A percentile compares a stretch with the other conserved stretches of the same genome.
Evolutionary conservation across 1,284 basidiomycete genomes (phyloP).

Genomic region (Tilletia caries): DNA sequence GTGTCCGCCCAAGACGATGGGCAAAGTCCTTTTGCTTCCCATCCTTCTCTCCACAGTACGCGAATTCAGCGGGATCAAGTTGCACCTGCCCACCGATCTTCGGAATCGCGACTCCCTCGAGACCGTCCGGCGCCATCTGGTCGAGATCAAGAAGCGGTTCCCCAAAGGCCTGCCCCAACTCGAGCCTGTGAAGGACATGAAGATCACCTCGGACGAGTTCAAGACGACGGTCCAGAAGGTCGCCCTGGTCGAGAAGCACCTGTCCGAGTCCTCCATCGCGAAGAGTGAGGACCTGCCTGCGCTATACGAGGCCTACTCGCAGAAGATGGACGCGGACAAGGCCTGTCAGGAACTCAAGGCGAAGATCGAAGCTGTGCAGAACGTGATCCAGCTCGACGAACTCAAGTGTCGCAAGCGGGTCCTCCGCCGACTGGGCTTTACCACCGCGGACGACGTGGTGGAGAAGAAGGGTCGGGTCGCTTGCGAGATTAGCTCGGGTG

Average conservation of each 20-base stretch:
- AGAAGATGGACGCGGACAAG: conserved; percentile 71
- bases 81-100: conserved; percentile 86
- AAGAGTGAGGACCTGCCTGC: conserved; percentile 68
- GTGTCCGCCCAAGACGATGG: conserved; percentile 31
- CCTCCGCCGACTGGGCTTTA: conserved; percentile 85
- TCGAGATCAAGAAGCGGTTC: conserved; percentile 84
- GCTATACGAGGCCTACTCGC: conserved; percentile 73
- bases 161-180: conserved; percentile 73
- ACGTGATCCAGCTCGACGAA: conserved; percentile 92
- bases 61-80: conserved; percentile 77
- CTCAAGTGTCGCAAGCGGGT: conserved; percentile 94
- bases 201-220: conserved; percentile 91
- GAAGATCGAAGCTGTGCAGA: conserved; percentile 81
- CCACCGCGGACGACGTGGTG: conserved; percentile 81
- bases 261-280: conserved; percentile 59
- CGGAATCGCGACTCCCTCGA: conserved; percentile 72
- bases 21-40: conserved; percentile 78
- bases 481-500: conserved; percentile 96
- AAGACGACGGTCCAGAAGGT: conserved; percentile 62
- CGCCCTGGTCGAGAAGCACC: conserved; percentile 35
- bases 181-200: conserved; percentile 93
- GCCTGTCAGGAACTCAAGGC: conserved; percentile 74
- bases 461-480: conserved; percentile 98
- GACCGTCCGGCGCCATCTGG: conserved; percentile 80
- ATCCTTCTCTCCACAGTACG: conserved; percentile 83